Evolutionary conservation across 345 rosid species (phyloP), one percentile per base, ranked within the genome.

Genomic region (Ceriops decandra): DNA sequence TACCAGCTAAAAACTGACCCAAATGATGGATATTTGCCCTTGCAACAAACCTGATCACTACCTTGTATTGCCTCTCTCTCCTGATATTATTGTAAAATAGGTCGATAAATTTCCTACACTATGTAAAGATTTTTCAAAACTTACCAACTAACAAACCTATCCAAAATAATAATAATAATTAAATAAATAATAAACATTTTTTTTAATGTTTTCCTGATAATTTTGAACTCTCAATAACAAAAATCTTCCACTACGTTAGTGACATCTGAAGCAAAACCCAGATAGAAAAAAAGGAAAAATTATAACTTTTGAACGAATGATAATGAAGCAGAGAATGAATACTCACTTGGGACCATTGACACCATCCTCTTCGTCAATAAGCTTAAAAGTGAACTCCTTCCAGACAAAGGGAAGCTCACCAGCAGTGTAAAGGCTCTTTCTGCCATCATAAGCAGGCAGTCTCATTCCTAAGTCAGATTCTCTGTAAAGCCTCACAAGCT

Each of bases 391-490:
- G 82, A 95, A 95, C 82, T 92, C 98, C 81, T 90, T 92, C 87
- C 90, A 82, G 62, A 81, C 72, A 68, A 95, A 95, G 27, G 99
- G 98, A 76, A 95, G 92, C 58, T 90, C 91, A 56, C 98, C 99
- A 60, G 99, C 98, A 0, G 99, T 95, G 83, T 95, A 95, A 67
- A 95, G 87, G 47, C 92, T 88, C 83, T 87, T 92, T 75, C 97
- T 84, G 80, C 99, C 99, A 79, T 95, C 99, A 46, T 95, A 95
- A 72, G 99, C 99, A 62, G 99, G 99, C 63, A 95, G 84, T 79
- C 97, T 86, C 81, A 79, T 85, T 63, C 99, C 99, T 16, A 95
- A 76, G 66, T 88, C 95, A 75, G 99, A 87, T 75, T 92, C 98
- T 82, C 82, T 88, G 74, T 92, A 87, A 54, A 85, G 79, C 82